phyloP scores from a whole-genome alignment of 257 asterid genomes.

The Forsythia suspensa region DNA sequence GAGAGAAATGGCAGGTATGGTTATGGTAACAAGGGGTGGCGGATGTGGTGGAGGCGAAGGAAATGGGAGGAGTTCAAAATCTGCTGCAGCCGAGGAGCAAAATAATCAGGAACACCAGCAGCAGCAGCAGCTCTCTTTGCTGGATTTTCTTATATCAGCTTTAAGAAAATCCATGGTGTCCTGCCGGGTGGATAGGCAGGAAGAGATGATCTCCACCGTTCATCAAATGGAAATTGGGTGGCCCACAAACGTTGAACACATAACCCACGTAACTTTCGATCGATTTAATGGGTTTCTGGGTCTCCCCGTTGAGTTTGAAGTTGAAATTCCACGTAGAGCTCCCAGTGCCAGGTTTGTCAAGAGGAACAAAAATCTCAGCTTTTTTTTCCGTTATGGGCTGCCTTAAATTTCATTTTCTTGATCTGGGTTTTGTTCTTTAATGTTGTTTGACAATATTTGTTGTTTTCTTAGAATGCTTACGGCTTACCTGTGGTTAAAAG shows the following conservation, averaged over 20 bases:
- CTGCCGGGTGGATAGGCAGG: conserved; percentile 69
- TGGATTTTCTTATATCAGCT: conserved; percentile 73
- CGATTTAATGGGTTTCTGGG: conserved; percentile 92
- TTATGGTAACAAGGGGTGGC: conserved; percentile 67
- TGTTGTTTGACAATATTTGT: neutral
- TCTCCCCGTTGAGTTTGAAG: conserved; percentile 87
- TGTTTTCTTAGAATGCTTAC: neutral
- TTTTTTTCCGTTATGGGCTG: neutral
- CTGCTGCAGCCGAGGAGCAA: conserved; percentile 40
- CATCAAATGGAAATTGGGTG: conserved; percentile 90
- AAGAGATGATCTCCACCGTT: conserved; percentile 59
- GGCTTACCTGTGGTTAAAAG: neutral
- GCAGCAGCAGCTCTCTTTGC: conserved; percentile 52
- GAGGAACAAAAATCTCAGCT: neutral
- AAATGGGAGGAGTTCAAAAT: conserved; percentile 36
- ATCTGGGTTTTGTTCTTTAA: neutral
- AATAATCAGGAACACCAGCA: conserved; percentile 48
- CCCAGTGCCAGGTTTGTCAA: conserved; percentile 89
- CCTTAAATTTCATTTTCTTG: neutral
- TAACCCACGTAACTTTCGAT: conserved; percentile 92
- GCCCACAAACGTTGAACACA: conserved; percentile 92
- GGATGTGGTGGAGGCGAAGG: conserved; percentile 44
- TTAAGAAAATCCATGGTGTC: conserved; percentile 89
- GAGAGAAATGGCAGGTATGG: conserved; percentile 58
- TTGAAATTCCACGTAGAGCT: conserved; percentile 78